Conservation (phyloP, 441 rosid species). For the Gossypium aridum region DNA sequence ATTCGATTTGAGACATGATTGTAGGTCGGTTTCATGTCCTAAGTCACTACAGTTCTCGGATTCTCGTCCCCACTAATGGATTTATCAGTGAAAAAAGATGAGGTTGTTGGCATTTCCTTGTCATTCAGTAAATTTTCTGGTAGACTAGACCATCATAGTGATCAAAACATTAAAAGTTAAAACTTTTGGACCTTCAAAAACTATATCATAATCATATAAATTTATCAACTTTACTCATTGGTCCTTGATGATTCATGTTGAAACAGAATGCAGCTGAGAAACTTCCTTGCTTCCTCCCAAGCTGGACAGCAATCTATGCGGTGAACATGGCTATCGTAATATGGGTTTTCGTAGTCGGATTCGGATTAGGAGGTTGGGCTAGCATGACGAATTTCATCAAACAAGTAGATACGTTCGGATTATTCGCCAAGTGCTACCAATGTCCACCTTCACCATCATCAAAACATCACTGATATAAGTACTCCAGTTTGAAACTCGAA, state of each 20-base stretch:
- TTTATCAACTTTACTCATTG: no score
- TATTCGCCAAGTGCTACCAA: constrained; percentile 60
- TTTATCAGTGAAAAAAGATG: neutral
- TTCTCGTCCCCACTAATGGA: neutral
- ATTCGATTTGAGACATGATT: neutral
- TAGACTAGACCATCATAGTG: constrained; percentile 3
- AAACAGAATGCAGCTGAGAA: constrained; percentile 45
- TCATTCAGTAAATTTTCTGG: neutral
- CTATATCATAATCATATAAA: neutral
- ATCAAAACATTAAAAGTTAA: neutral
- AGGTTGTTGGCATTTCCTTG: constrained; percentile 29
- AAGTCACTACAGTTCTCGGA: neutral
- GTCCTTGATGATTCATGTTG: neutral
- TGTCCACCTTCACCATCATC: constrained; percentile 33
- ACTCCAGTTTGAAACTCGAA: no score
- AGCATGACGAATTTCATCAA: constrained; percentile 47
- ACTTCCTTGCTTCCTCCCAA: constrained; percentile 37
- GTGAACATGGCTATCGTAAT: constrained; percentile 32
- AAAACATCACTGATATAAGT: constrained; percentile 23
- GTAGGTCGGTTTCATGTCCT: neutral
- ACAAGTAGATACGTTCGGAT: constrained; percentile 52
- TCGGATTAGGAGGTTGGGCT: constrained; percentile 59
- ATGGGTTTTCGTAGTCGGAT: constrained; percentile 48
- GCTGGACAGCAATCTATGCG: constrained; percentile 43
- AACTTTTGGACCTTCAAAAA: neutral